Evolutionary conservation across 257 asterid species (phyloP), one percentile per base, ranked within the genome.

Genomic region (Rhazya stricta): DNA sequence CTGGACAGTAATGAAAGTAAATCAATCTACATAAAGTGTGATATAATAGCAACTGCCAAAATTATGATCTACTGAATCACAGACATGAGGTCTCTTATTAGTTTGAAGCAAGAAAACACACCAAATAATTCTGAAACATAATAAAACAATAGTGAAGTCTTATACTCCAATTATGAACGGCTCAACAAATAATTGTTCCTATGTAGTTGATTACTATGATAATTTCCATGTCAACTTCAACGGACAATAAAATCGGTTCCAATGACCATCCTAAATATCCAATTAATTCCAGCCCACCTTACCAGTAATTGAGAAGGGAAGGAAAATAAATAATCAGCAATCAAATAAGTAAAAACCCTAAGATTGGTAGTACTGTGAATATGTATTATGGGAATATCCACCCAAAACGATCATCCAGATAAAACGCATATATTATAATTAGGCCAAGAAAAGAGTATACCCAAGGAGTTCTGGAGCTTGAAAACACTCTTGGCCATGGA

Each of bases 401-500:
- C n/a, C n/a, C n/a, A n/a, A n/a, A n/a, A n/a, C n/a, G n/a, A n/a
- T n/a, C n/a, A n/a, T n/a, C n/a, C n/a, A n/a, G n/a, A n/a, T n/a
- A n/a, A n/a, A n/a, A 3, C 4, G 21, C 54, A 48, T 48, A 48
- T 16, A 48, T 2, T 5, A 1, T 27, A 9, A 5, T 21, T 3
- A 36, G 42, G n/a, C 9, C 43, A 56, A 53, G 21, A 58, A 60
- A 27, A n/a, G 7, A 30, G 54, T 11, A 9, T 86, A 92, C 97
- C 97, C 76, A 90, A 70, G 67, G 97, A 85, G 50, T 86, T 82
- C 41, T 86, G 89, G 46, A 83, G 78, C 84, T 88, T 88, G 87
- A 90, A 90, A 25, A 89, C 80, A 75, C 85, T 81, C 79, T 85
- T 89, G 54, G 90, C 90, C 96, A 90, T 88, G 74, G 85, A 56